Base-by-base conservation (phyloP, 1,139 yeast genomes). In the Zygosaccharomyces sapae region DNA sequence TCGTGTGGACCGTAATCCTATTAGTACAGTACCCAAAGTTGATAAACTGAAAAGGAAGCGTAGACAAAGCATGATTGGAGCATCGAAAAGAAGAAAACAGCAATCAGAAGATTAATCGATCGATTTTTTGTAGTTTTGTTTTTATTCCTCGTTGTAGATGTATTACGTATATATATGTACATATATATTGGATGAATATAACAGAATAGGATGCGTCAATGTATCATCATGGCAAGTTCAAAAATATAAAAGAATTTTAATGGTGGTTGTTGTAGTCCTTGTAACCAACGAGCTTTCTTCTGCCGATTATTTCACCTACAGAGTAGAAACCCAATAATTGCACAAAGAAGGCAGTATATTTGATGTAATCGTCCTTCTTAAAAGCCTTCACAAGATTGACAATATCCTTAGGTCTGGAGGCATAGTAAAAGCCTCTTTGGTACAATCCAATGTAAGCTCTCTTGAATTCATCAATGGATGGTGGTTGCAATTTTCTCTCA, bases 291-390 rank as follows among this genome's bases (percentile, higher is more conserved):
- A 89, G 62, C 66, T 83, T 76, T 78, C 98, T 86, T 79, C 98
- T 89, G 65, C 98, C 98, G 65, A 92, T 79, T 59, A 90, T 82
- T 77, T 92, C 98, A 67, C 98, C 98, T 44, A 92, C 76, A 27
- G 97, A 82, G 72, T 89, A 92, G 70, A 89, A 79, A 55, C 97
- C 98, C 58, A 87, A 75, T 54, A 92, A 73, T 72, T 92, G 98
- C 58, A 89, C 74, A 59, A 83, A 82, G 69, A 81, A 82, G 47
- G 90, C 83, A 59, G 85, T 84, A 66, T 78, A 86, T 72, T 80
- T 82, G 63, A 80, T 71, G 55, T 75, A 76, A 62, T 75, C 76
- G 57, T 79, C 81, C 70, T 78, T 81, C 55, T 66, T 62, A 57
- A 85, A 72, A 60, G 72, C 68, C 70, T 79, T 74, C 49, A 73